Base-by-base conservation (phyloP, 2,329 filamentous ascomycete species). In the Diaporthe amygdali region DNA sequence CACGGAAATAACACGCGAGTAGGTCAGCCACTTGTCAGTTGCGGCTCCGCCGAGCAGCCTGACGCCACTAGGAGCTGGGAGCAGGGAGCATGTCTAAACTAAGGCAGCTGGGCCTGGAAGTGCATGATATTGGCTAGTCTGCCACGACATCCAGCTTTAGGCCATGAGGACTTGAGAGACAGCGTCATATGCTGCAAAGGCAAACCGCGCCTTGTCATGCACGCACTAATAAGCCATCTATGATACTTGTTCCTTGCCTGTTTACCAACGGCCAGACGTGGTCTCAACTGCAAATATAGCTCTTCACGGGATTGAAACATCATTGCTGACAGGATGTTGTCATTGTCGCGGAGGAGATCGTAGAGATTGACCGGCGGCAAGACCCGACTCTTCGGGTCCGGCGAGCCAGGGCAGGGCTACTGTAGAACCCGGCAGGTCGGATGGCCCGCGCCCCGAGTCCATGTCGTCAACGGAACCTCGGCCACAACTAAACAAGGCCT, bases 391-490 rank as follows among this genome's bases (percentile, higher is more conserved):
- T 39, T 55, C 68, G 41, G 59, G 39, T 34, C 56, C 56, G 56
- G 27, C 41, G 10, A 22, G 10, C 6, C 37, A 12, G 37, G 15
- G 9, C 10, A 12, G 37, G 37, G 10, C 37, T 39, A n/a, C 22
- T 9, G 34, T 20, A 27, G 20, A 17, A 20, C 27, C 27, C 41
- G 59, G 59, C 14, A 47, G 41, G 3, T 49, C 41, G 41, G 41
- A n/a, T 47, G n/a, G 52, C 22, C 30, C 32, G 52, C 66, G 15
- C 49, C 25, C 52, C 22, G 25, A 68, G 46, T 55, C 46, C 27
- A 71, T 71, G 69, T 71, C 69, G 69, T 71, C 69, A 68, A 61
- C 34, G 44, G 64, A 71, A 37, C 54, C 64, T 71, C 63, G 69
- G 64, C 64, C 69, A 49, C 66, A 47, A 12, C 44, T 17, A 32